Evolutionary conservation across 225 moss, liverwort and hornwort species (phyloP).

Genomic region (Thuidium tamariscinum): DNA sequence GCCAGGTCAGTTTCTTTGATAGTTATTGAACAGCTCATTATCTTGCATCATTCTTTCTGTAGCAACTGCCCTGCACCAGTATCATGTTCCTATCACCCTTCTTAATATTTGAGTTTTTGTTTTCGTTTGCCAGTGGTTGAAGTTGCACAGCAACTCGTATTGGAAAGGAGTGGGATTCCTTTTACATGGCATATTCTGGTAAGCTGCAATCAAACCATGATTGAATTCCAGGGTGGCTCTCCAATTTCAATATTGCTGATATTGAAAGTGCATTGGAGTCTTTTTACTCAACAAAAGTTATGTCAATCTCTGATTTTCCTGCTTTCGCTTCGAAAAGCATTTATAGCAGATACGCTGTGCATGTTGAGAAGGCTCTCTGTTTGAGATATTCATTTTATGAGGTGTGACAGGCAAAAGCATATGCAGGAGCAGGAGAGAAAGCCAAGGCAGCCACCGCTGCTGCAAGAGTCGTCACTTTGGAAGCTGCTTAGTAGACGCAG

Average conservation of each 20-base stretch:
- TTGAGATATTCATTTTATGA: neutral
- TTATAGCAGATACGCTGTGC: neutral
- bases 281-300: too few relatives aligned
- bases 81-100: neutral
- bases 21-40: neutral
- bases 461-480: slow-evolving; percentile 18
- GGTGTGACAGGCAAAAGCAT: slow-evolving; percentile 45
- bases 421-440: slow-evolving; percentile 30
- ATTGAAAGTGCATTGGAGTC: neutral
- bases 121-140: slow-evolving; percentile 32
- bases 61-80: neutral
- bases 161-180: slow-evolving; percentile 38
- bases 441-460: slow-evolving; percentile 31
- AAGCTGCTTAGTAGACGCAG: neutral
- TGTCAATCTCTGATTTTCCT: neutral
- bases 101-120: neutral
- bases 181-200: slow-evolving; percentile 70
- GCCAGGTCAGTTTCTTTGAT: slow-evolving; percentile 30
- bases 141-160: slow-evolving; percentile 40
- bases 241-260: neutral
- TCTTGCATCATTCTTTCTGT: neutral
- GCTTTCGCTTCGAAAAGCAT: neutral
- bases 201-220: neutral
- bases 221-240: neutral
- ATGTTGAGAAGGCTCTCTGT: neutral